Base-by-base conservation (phyloP, 2,329 filamentous ascomycete species). In the Aspergillus pseudoviridinutans region DNA sequence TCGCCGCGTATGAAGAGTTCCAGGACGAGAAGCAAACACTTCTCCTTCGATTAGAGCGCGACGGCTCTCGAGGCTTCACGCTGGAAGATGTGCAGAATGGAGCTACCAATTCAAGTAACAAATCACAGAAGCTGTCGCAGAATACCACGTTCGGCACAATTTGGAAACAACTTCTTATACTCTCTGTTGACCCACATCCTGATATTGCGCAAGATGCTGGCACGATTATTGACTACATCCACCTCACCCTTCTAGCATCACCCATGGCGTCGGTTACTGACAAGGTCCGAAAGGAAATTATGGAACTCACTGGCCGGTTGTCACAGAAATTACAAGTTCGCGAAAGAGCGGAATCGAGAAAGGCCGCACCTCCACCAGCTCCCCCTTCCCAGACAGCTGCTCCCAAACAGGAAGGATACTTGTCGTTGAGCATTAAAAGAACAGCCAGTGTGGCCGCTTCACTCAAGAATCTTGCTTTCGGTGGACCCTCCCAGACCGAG, bases 101-200 rank as follows among this genome's bases (percentile, higher is more conserved):
- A 25, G 56, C 68, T 49, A 32, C 58, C n/a, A 55, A 59, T 47
- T 61, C 68, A 35, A 63, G 71, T 46, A 49, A 65, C 25, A 71
- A 75, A 27, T 58, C 68, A 8, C 69, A 64, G 32, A 68, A 62
- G n/a, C 51, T 75, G 49, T 91, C 92, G 12, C 87, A 90, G 62
- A 94, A 96, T 69, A 96, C 92, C 0, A 90, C 96, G 20, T 97
- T 95, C 72, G 89, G 92, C 29, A 90, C 92, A 1, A 89, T 95
- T 61, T 99, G 94, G 94, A 94, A 96, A 72, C 90, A 97, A 68
- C 82, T 95, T 47, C 80, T 97, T 58, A 90, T 96, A 61, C 82
- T 97, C 73, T 93, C 91, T 49, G 91, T 96, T 20, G 94, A 99
- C 70, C 93, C 94, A 44, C 92, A 97, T 69, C 92, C 93, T 1